These are phyloP conservation scores for Streptanthus diversifolius DNA, from an alignment of 345 rosid genomes.

Conservation along the genomic window DNA sequence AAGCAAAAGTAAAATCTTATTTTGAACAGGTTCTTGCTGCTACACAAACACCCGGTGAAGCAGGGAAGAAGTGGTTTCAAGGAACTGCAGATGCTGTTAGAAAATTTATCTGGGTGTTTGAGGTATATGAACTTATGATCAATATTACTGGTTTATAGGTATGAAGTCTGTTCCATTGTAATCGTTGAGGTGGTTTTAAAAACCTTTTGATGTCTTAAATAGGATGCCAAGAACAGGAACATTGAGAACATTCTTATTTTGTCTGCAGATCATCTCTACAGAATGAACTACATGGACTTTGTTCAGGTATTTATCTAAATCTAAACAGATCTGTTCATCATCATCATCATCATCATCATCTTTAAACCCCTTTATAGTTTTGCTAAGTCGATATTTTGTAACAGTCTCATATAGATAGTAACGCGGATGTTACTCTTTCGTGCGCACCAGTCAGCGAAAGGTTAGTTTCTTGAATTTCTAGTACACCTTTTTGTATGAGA, in stretches of 20 bases:
- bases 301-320: conserved; percentile 49
- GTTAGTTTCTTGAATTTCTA: conserved; percentile 19
- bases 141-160: not conserved
- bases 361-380: not conserved
- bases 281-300: conserved; percentile 91
- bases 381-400: not conserved
- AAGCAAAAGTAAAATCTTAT: not conserved
- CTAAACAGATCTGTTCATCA: not conserved
- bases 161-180: not conserved
- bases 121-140: conserved; percentile 46
- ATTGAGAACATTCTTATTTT: conserved; percentile 79
- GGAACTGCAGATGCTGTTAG: conserved; percentile 97
- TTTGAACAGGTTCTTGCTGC: conserved; percentile 67
- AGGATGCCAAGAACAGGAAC: conserved; percentile 79
- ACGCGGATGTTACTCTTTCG: conserved; percentile 26
- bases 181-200: not conserved
- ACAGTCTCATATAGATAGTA: conserved; percentile 33
- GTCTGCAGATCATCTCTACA: conserved; percentile 87
- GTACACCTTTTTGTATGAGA: not conserved
- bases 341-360: not conserved
- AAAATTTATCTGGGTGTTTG: conserved; percentile 76
- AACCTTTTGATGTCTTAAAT: conserved; percentile 13
- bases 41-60: conserved; percentile 82
- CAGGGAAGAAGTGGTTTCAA: conserved; percentile 88
- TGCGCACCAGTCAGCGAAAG: conserved; percentile 29